phyloP scores from a whole-genome alignment of 1,284 basidiomycete species.

The Fistulina hepatica region DNA sequence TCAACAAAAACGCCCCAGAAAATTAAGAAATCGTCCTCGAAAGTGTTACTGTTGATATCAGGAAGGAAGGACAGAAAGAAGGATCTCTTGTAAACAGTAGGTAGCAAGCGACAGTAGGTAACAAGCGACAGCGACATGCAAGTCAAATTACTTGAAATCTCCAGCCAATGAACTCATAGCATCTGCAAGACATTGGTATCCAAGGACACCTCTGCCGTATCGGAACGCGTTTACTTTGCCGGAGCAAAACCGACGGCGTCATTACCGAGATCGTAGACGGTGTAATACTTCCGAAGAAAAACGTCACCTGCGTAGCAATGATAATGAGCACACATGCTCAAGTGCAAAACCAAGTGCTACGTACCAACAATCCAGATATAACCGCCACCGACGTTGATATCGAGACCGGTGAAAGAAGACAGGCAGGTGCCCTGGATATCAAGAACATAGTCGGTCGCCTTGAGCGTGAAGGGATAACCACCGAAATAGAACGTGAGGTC shows the following conservation, averaged over 20 bases:
- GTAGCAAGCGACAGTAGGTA: no score
- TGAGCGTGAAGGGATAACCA: conserved; percentile 72
- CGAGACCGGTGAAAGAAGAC: conserved; percentile 87
- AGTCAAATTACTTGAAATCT: no score
- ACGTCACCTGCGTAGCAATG: conserved; percentile 49
- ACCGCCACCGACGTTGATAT: conserved; percentile 83
- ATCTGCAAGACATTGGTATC: no score
- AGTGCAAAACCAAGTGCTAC: conserved; percentile 17
- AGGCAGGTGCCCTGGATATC: conserved; percentile 87
- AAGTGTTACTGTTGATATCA: no score
- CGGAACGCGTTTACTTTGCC: conserved; percentile 3
- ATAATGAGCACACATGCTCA: conserved; percentile 7
- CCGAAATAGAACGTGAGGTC: conserved; percentile 79
- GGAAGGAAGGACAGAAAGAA: no score
- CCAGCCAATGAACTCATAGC: no score
- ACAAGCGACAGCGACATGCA: no score
- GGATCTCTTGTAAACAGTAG: no score
- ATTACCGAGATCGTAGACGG: conserved; percentile 83
- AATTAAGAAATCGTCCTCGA: no score
- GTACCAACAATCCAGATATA: conserved; percentile 89
- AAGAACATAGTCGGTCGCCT: conserved; percentile 83
- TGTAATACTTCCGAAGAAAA: conserved; percentile 86
- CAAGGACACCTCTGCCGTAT: no score
- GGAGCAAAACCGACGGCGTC: conserved; percentile 82
- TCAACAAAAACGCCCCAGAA: no score